Evolutionary conservation across 2,329 filamentous ascomycete genomes (phyloP), one percentile per base, ranked within the genome.

Genomic region (Aspergillus sp.): DNA sequence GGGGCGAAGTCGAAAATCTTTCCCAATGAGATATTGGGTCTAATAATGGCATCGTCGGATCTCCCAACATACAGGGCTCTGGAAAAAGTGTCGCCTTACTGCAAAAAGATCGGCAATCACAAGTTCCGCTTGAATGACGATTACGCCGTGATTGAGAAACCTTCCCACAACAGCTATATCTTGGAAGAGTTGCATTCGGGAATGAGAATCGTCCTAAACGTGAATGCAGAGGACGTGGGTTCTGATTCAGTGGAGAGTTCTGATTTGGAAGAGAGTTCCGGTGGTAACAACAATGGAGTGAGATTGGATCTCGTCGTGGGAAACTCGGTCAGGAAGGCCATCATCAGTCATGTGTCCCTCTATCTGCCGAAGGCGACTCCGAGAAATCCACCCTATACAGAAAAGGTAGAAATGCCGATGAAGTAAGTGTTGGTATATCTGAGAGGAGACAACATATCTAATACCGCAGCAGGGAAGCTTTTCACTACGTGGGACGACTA

Each of bases 1-100:
- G 41, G 44, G 14, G 26, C 45, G 13, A 42, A 19, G 17, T 59
- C 59, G n/a, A n/a, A 17, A 13, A 22, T 45, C 1, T 33, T 61
- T 17, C 56, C 59, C 4, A 60, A 57, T 19, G 59, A 61, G 45
- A 53, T 59, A 19, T 14, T 61, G 41, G 26, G 47, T 10, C 22
- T 24, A 11, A 51, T 61, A 45, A 60, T 61, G 59, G 41, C 52
- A 9, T 44, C 47, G n/a, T 49, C 54, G 4, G 59, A 61, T 47
- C 26, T 41, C 5, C 51, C 20, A 22, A 61, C 59, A 5, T 60
- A 53, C 26, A 45, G 50, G 10, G 36, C 30, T 2, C 49, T 61
- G 30, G 47, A 49, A 20, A 54, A 36, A 30, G 30, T 51, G 17
- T 60, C 56, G 8, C 33, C 54, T 16, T 56, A 47, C 20, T 59